Base-by-base conservation (phyloP, 140 eudicot genomes). In the Anethum foeniculum region DNA sequence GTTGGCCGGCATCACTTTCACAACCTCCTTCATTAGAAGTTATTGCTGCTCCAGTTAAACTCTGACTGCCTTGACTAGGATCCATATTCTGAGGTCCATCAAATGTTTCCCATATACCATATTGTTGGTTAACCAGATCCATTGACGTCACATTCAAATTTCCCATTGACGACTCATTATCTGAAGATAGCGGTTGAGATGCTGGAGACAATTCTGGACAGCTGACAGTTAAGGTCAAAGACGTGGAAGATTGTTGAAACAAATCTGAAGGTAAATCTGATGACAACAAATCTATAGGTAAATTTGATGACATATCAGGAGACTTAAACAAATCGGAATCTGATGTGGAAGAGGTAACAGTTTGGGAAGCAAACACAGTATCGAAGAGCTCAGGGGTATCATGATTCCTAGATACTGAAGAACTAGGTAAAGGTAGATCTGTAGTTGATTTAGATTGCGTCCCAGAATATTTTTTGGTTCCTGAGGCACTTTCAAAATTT, bases 101-200 rank as follows among this genome's bases (percentile, higher is more conserved):
- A 86, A 92, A 92, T 71, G 90, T 88, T 12, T 93, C 97, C 97
- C 97, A 92, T 56, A 92, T 93, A 71, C 58, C 88, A 75, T 89
- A 83, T 76, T 82, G 67, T 48, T 80, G 84, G 28, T 51, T 48
- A 25, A 78, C 73, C 25, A 23, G 41, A 78, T 80, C 81, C 18
- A 73, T 28, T 25, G 87, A 80, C 25, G 78, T 84, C 43, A 80
- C 80, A 56, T 69, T 80, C 79, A 83, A 32, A 54, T 67, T 84
- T 64, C 80, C 85, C 79, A 83, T 54, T 18, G 89, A 52, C 67
- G 79, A 87, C 79, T 84, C 87, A 47, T 86, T 88, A 28, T 82
- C 86, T 76, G 77, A 77, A 77, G 86, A 81, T 60, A 84, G 34
- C 48, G 89, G 81, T 58, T 49, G 87, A 82, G 80, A 85, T 52